Base-by-base conservation (phyloP, 805 yeast species). In the Candida adriatica region DNA sequence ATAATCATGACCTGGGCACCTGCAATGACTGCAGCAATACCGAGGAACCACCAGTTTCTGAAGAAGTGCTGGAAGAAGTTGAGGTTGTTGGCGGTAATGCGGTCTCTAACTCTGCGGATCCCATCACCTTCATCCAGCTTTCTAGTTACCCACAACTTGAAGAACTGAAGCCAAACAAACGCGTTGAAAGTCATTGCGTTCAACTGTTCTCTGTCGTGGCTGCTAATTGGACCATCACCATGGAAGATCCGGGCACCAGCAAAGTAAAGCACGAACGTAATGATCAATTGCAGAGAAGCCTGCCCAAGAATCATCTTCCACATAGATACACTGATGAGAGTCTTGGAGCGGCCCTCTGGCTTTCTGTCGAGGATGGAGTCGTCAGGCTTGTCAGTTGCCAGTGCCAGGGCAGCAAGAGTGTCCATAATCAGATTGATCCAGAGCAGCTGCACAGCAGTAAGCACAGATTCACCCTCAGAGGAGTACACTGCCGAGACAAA, bases 341-440 rank as follows among this genome's bases (percentile, higher is more conserved):
- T 83, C 11, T 75, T 70, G 15, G 64, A 61, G 50, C 96, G 73
- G 20, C 94, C 92, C 25, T 79, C 86, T 2, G 98, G 99, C 51
- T 73, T 77, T 33, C 85, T 68, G 41, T 81, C 74, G 51, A 92
- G 64, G 26, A 85, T 78, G 24, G 79, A 71, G 29, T 79, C 83
- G 47, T 86, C 88, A 0, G 98, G 98, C 47, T 90, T 88, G 55
- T 92, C 98, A 4, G 98, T 92, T 6, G 98, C 98, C 48, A 92
- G 69, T 0, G 98, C 98, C 47, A 92, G 68, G 4, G 98, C 98
- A 4, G 98, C 98, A 41, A 92, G 70, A 0, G 98, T 92, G 58
- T 92, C 98, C 98, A 92, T 92, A 49, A 92, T 92, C 57, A 92
- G 68, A 58, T 92, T 92, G 30, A 92, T 96, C 98, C 98, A 92